Evolutionary conservation across 345 rosid genomes (phyloP), one percentile per base, ranked within the genome.

Genomic region (Arabis alpina): DNA sequence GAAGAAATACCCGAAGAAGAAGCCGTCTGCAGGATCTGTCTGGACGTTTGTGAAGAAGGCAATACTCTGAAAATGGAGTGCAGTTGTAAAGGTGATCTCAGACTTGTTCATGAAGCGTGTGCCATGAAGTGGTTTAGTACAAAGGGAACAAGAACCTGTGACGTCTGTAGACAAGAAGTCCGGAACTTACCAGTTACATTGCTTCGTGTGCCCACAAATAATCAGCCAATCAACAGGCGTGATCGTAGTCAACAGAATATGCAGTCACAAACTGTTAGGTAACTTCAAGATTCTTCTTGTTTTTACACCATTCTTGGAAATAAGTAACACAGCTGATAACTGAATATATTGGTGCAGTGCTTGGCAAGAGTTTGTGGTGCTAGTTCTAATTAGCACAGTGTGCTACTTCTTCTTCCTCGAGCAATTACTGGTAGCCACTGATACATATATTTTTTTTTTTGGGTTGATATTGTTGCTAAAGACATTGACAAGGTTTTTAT

Each of bases 381-480:
- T 94, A n/a, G 90, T 89, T 56, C 73, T 94, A 47, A 89, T 94
- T 70, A 94, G 96, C 86, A 84, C 91, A 24, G 86, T 91, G 47
- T 91, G 97, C 77, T 94, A 94, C 79, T 94, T 94, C 86, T 94
- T 91, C 90, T 89, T 91, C 88, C 90, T 91, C 27, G 97, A 91
- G 83, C 99, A 94, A 71, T 73, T 94, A 76, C 80, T 94, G 86
- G 99, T 94, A 85, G 64, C 40, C 64, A 45, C 24, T 13, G 12
- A 60, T 19, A 27, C 60, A 50, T 41, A 42, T 50, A 8, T 10
- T 15, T 11, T 67, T 14, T 67, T 8, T 36, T 68, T 51, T 9
- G 10, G 10, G 40, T 36, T 52, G 55, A 60, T 27, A 44, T 44
- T 54, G 51, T 43, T 27, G 27, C 30, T 19, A 10, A 54, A 41